Evolutionary conservation across 805 yeast genomes (phyloP).

Genomic region (Barnettozyma sp.): DNA sequence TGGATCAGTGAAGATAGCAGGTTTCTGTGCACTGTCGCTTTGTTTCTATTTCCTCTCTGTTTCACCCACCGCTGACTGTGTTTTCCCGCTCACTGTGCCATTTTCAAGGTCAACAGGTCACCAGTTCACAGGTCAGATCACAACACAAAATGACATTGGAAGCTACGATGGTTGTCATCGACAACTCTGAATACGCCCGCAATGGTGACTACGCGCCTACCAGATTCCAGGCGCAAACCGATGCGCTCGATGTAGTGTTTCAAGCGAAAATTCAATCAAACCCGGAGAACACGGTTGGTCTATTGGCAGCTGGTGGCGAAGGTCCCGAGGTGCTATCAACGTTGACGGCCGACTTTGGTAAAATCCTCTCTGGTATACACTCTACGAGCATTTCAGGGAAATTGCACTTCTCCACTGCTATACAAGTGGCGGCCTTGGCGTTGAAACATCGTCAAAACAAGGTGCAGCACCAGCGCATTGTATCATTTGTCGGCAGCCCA

Average conservation of each 20-base stretch:
- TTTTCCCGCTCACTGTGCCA: too few relatives aligned
- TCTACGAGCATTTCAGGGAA: slow-evolving; percentile 67
- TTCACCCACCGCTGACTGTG: too few relatives aligned
- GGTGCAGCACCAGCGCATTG: slow-evolving; percentile 83
- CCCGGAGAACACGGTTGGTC: slow-evolving; percentile 92
- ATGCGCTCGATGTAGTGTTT: slow-evolving; percentile 82
- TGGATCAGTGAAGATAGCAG: too few relatives aligned
- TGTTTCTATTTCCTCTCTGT: too few relatives aligned
- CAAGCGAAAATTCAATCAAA: slow-evolving; percentile 79
- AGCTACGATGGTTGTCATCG: slow-evolving; percentile 92
- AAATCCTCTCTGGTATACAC: slow-evolving; percentile 76
- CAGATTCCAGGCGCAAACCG: slow-evolving; percentile 87
- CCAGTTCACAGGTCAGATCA: too few relatives aligned
- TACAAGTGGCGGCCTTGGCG: slow-evolving; percentile 90
- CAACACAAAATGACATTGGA: slow-evolving; percentile 81
- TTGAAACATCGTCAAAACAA: slow-evolving; percentile 94
- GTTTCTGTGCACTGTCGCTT: too few relatives aligned
- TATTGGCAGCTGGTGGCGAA: slow-evolving; percentile 80
- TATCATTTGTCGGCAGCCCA: slow-evolving; percentile 87
- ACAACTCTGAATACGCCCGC: slow-evolving; percentile 92
- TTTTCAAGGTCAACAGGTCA: too few relatives aligned
- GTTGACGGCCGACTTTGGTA: slow-evolving; percentile 80
- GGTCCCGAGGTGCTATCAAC: slow-evolving; percentile 87
- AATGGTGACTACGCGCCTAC: slow-evolving; percentile 91
- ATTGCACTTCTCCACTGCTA: slow-evolving; percentile 67